phyloP scores from a whole-genome alignment of 495 filamentous ascomycete genomes.

The Extremus antarcticus region DNA sequence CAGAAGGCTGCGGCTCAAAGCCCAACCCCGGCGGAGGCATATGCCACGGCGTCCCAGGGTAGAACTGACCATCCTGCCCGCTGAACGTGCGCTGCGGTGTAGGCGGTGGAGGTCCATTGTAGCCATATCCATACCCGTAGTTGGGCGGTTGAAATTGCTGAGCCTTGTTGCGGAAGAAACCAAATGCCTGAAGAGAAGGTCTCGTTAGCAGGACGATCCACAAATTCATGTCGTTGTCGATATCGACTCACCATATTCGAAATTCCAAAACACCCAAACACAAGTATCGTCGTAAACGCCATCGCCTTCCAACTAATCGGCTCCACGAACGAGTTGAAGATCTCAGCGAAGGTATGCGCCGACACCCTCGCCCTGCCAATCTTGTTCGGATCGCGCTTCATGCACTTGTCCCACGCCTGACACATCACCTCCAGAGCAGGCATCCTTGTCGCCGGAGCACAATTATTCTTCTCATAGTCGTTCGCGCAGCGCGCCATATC shows the following conservation, averaged over 20 bases:
- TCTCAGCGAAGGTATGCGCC: constrained; percentile 72
- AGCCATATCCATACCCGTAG: background rate
- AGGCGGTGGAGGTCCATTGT: constrained; percentile 23
- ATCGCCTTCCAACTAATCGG: constrained; percentile 64
- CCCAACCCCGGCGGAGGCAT: constrained; percentile 1
- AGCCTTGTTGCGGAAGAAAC: constrained; percentile 8
- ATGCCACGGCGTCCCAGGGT: constrained; percentile 14
- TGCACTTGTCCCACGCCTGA: constrained; percentile 72
- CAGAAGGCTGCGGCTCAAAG: constrained; percentile 21
- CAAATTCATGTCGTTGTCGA: background rate
- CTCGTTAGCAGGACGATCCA: constrained; percentile 9
- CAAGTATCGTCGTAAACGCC: constrained; percentile 43
- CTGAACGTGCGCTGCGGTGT: constrained; percentile 29
- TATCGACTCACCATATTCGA: constrained; percentile 40
- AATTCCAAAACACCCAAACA: constrained; percentile 45
- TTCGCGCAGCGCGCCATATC: constrained; percentile 62
- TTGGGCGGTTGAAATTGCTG: constrained; percentile 8
- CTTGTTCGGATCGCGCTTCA: constrained; percentile 59
- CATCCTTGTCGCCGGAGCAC: constrained; percentile 45
- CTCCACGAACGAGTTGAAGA: constrained; percentile 62
- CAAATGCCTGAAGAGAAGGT: background rate
- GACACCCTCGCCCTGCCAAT: constrained; percentile 57
- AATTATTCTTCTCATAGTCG: constrained; percentile 63
- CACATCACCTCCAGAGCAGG: constrained; percentile 67
- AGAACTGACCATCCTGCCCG: constrained; percentile 11